Evolutionary conservation across 139 green algal genomes (phyloP).

Genomic region (Chlorella sp.): DNA sequence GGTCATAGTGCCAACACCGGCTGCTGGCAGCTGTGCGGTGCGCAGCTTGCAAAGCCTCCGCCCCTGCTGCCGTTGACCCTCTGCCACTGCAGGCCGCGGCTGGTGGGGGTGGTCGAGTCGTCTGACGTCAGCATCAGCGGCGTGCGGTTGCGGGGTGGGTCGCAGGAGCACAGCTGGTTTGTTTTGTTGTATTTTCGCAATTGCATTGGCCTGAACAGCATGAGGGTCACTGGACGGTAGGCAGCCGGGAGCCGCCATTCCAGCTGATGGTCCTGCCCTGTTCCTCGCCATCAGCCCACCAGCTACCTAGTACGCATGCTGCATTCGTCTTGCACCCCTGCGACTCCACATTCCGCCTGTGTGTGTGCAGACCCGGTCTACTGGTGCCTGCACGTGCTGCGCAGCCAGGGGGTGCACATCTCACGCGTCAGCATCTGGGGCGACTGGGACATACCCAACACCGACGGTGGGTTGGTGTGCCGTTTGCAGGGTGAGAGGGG

Average conservation of each 20-base stretch:
- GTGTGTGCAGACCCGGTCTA: slow-evolving; percentile 32
- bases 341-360: not conserved
- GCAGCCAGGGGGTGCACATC: slow-evolving; percentile 39
- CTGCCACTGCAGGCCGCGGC: slow-evolving; percentile 17
- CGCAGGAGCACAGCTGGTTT: not conserved
- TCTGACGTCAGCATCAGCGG: not conserved
- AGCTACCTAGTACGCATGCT: not conserved
- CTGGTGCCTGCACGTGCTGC: slow-evolving; percentile 40
- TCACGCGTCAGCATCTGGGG: slow-evolving; percentile 29
- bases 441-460: slow-evolving; percentile 53
- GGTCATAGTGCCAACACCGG: not conserved
- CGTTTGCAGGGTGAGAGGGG: not conserved
- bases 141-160: not conserved
- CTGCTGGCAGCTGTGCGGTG: not conserved
- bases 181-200: not conserved
- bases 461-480: slow-evolving; percentile 36
- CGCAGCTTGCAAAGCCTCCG: not conserved
- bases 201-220: no score
- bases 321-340: not conserved
- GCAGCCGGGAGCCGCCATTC: no score
- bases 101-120: slow-evolving; percentile 35
- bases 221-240: no score
- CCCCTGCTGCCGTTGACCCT: not conserved
- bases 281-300: no score
- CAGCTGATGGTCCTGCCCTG: no score